These are phyloP conservation scores for Entelexis sorbosivorans DNA, from an alignment of 1,139 yeast species.

Conservation along the genomic window DNA sequence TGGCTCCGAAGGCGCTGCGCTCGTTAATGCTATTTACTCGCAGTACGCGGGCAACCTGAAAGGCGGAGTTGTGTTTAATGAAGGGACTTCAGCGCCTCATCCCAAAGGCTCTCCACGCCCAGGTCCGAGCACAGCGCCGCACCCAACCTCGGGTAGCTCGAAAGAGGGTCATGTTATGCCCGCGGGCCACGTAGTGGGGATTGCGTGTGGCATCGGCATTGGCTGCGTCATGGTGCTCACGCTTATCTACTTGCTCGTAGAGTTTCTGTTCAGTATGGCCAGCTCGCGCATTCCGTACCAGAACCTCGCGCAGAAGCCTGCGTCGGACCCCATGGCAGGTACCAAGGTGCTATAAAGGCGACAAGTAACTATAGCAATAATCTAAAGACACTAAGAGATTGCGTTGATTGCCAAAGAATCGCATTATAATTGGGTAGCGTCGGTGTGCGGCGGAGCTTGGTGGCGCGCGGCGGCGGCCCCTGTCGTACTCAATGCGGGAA, in stretches of 20 bases:
- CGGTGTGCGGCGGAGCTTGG: too few relatives aligned
- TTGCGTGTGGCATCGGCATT: slow-evolving; percentile 77
- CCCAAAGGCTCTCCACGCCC: slow-evolving; percentile 17
- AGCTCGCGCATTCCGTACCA: slow-evolving; percentile 49
- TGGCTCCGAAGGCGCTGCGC: neutral
- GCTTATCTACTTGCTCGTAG: slow-evolving; percentile 47
- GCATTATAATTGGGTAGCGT: too few relatives aligned
- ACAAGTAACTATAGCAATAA: neutral
- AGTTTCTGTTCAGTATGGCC: slow-evolving; percentile 39
- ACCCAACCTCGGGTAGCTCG: slow-evolving; percentile 21
- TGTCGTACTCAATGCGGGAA: too few relatives aligned
- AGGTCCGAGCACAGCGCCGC: slow-evolving; percentile 6
- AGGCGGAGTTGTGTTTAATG: slow-evolving; percentile 11
- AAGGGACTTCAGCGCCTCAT: neutral
- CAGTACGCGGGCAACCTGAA: slow-evolving; percentile 15
- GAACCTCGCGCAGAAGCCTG: slow-evolving; percentile 35
- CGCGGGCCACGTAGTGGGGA: slow-evolving; percentile 76
- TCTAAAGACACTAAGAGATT: too few relatives aligned
- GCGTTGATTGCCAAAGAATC: too few relatives aligned
- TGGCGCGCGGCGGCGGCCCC: too few relatives aligned
- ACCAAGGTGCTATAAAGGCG: slow-evolving; percentile 3
- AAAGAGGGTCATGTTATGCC: slow-evolving; percentile 21
- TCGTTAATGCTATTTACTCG: slow-evolving; percentile 11
- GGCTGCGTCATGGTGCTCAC: slow-evolving; percentile 67
- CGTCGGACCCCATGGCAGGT: slow-evolving; percentile 11